A percentile compares a stretch with the other conserved stretches of the same genome.
These are phyloP conservation scores for Lathyrus sativus DNA, from an alignment of 306 rosid genomes.

Conservation along the genomic window DNA sequence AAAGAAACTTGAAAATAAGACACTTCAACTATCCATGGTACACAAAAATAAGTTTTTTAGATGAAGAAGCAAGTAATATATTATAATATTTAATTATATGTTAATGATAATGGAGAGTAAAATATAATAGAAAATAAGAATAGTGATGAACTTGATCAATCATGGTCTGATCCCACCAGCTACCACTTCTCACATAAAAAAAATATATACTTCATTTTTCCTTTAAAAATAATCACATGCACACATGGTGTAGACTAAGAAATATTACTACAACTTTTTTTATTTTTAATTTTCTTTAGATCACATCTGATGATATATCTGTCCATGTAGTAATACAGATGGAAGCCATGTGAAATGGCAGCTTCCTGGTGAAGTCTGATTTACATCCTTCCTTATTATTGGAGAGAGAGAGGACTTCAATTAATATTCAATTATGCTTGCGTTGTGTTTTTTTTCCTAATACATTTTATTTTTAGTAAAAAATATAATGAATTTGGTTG, in stretches of 20 bases:
- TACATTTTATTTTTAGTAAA: not conserved
- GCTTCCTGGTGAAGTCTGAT: constrained; percentile 57
- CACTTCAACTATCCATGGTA: constrained; percentile 45
- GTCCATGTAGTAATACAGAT: constrained; percentile 44
- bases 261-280: constrained; percentile 16
- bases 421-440: not conserved
- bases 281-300: constrained; percentile 31
- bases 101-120: constrained; percentile 28
- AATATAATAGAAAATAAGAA: constrained; percentile 52
- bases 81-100: constrained; percentile 13
- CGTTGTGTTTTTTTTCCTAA: not conserved
- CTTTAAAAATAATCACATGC: constrained; percentile 68
- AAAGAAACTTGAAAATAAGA: constrained; percentile 62
- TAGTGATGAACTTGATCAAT: constrained; percentile 58
- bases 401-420: constrained; percentile 53
- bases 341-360: constrained; percentile 78
- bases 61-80: constrained; percentile 27
- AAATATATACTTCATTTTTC: not conserved
- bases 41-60: constrained; percentile 32
- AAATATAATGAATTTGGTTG: constrained; percentile 10
- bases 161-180: constrained; percentile 64
- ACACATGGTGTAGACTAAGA: constrained; percentile 50
- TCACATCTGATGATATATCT: constrained; percentile 35
- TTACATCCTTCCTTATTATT: constrained; percentile 48
- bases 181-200: constrained; percentile 46